phyloP scores from a whole-genome alignment of 2,329 filamentous ascomycete species.

The Aspergillus hortae region DNA sequence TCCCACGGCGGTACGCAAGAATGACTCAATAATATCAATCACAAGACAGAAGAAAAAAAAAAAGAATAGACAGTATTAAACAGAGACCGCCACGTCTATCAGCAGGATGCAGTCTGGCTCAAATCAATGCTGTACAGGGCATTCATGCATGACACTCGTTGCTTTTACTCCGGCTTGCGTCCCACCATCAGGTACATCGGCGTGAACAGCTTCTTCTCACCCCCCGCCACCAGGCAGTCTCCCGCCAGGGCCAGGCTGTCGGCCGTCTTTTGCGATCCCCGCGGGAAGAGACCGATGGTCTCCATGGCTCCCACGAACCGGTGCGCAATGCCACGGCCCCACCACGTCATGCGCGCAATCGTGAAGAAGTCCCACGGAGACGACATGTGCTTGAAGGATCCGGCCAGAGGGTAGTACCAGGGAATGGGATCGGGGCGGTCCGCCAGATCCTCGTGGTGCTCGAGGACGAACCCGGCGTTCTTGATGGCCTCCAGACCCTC shows the following conservation, averaged over 20 bases:
- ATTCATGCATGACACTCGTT: constrained; percentile 7
- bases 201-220: constrained; percentile 86
- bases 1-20: constrained; percentile 18
- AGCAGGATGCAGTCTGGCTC: constrained; percentile 8
- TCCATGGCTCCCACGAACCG: constrained; percentile 74
- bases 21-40: constrained; percentile 9
- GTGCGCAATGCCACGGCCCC: constrained; percentile 73
- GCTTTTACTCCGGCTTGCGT: constrained; percentile 65
- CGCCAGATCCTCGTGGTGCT: constrained; percentile 83
- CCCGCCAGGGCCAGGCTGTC: constrained; percentile 78
- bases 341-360: constrained; percentile 82
- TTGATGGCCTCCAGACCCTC: constrained; percentile 81
- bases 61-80: constrained; percentile 15
- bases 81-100: constrained; percentile 19
- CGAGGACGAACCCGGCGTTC: constrained; percentile 78
- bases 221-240: constrained; percentile 83
- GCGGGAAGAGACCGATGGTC: constrained; percentile 68
- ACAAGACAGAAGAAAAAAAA: constrained; percentile 6
- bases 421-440: constrained; percentile 70
- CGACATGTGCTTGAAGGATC: constrained; percentile 78
- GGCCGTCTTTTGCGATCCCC: constrained; percentile 90
- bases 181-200: constrained; percentile 98
- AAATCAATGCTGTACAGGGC: constrained; percentile 5
- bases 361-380: constrained; percentile 76
- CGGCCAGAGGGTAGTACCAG: constrained; percentile 92